These are phyloP conservation scores for Diaporthe eres DNA, from an alignment of 2,329 filamentous ascomycete species.

Conservation along the genomic window DNA sequence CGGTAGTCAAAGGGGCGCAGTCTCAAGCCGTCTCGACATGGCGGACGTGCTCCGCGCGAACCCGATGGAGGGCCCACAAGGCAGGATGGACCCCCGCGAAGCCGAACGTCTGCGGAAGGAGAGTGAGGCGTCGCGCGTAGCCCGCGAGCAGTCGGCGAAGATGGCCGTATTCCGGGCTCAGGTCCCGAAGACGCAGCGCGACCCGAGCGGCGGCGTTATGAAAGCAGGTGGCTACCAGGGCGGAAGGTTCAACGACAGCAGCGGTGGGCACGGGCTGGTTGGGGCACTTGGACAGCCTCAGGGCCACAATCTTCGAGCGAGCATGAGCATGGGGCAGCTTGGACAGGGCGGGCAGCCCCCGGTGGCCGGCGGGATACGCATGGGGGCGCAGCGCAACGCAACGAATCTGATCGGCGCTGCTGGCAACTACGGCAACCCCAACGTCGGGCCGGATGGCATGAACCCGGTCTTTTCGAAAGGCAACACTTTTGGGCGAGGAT, in stretches of 20 bases:
- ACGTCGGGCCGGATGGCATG: constrained; percentile 36
- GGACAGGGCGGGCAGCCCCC: constrained; percentile 21
- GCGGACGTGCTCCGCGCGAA: constrained; percentile 69
- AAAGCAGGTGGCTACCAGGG: constrained; percentile 63
- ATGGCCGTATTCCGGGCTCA: constrained; percentile 64
- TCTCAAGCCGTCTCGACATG: constrained; percentile 65
- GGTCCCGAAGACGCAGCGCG: constrained; percentile 60
- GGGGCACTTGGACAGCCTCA: constrained; percentile 26
- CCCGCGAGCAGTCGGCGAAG: constrained; percentile 61
- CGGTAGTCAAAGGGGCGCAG: constrained; percentile 46
- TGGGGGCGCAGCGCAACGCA: constrained; percentile 11
- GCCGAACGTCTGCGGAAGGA: constrained; percentile 58
- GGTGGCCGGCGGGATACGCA: constrained; percentile 13
- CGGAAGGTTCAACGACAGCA: constrained; percentile 68
- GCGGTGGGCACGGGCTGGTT: constrained; percentile 52
- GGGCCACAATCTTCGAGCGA: constrained; percentile 42
- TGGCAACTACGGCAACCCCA: constrained; percentile 38
- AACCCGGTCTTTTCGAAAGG: constrained; percentile 37
- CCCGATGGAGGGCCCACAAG: constrained; percentile 53
- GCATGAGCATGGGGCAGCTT: constrained; percentile 43
- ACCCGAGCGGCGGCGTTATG: constrained; percentile 48
- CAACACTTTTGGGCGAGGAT: constrained; percentile 38
- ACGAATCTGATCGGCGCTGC: constrained; percentile 40
- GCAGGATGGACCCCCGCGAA: constrained; percentile 54
- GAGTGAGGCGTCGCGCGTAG: constrained; percentile 57